Base-by-base conservation (phyloP, 2,329 filamentous ascomycete genomes). In the Ciborinia camelliae region DNA sequence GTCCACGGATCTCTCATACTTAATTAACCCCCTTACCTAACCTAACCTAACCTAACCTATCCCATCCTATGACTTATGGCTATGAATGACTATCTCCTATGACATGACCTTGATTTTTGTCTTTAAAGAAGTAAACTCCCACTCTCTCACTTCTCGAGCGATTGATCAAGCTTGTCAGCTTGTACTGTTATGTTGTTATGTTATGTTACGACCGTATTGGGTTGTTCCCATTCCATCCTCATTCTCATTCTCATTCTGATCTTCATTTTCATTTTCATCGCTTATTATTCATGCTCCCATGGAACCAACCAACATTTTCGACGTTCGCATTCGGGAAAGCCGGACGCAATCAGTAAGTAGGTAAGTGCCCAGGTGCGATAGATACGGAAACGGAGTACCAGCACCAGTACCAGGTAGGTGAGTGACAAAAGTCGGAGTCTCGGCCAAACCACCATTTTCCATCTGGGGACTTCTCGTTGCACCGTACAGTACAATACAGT, bases 51-150 rank as follows among this genome's bases (percentile, higher is more conserved):
- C n/a, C n/a, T n/a, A n/a, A n/a, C n/a, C n/a, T n/a, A n/a, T n/a
- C n/a, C n/a, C n/a, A n/a, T n/a, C n/a, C n/a, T n/a, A n/a, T n/a
- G n/a, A 45, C 39, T 28, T 57, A 57, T 30, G 23, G 12, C 10
- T n/a, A n/a, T 45, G 39, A 23, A 43, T 57, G 39, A 57, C n/a
- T 7, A 39, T 15, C 20, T 5, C 39, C 15, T 41, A 14, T n/a
- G 10, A n/a, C 43, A 48, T 15, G 45, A 48, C 54, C 43, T 26
- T 32, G 28, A 7, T 26, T 47, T 58, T 47, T 26, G 20, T 48
- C 55, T 37, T 59, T 59, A 59, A 59, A 59, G 55, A 47, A 26
- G 15, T 47, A 47, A 26, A 59, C 30, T 59, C 41, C 55, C 55
- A 47, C 41, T 7, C n/a, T n/a, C n/a, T n/a, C n/a, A n/a, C n/a